Percentiles rank a stretch among this genome's conserved stretches.
These are phyloP conservation scores for Epipyxis sp. DNA, from an alignment of 108 stramenopile species.

Conservation along the genomic window DNA sequence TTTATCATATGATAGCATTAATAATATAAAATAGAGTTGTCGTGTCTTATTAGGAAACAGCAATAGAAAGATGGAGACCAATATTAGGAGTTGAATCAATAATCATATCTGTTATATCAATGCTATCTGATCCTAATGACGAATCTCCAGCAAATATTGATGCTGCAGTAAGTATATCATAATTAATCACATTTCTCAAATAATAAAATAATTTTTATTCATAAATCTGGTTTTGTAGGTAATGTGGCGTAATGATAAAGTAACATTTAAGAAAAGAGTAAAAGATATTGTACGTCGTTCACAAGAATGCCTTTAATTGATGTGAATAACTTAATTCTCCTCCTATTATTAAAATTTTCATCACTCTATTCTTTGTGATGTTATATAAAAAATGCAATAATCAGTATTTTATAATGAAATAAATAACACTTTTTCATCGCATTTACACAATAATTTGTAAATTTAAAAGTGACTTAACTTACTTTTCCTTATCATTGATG, in stretches of 20 bases:
- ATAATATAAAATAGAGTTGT: not conserved
- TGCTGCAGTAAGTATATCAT: no score
- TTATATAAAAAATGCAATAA: no score
- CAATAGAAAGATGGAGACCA: conserved; percentile 97
- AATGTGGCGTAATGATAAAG: conserved; percentile 20
- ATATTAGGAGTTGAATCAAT: conserved; percentile 97
- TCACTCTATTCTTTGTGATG: no score
- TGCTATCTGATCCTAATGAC: conserved; percentile 97
- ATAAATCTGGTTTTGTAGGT: no score
- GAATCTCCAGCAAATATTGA: conserved; percentile 96
- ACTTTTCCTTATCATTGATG: no score
- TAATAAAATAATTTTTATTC: no score
- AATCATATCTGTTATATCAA: conserved; percentile 78
- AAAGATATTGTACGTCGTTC: not conserved
- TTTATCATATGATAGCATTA: not conserved
- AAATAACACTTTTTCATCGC: no score
- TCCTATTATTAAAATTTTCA: no score
- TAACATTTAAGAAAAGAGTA: conserved; percentile 6
- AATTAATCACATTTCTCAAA: not conserved
- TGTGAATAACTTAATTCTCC: no score
- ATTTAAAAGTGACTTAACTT: no score
- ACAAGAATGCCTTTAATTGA: not conserved
- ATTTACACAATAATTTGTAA: no score
- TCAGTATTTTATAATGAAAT: no score
- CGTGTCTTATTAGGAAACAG: conserved; percentile 62